Evolutionary conservation across 768 basidiomycete species (phyloP).

Genomic region (Symmetrospora coprosmae): DNA sequence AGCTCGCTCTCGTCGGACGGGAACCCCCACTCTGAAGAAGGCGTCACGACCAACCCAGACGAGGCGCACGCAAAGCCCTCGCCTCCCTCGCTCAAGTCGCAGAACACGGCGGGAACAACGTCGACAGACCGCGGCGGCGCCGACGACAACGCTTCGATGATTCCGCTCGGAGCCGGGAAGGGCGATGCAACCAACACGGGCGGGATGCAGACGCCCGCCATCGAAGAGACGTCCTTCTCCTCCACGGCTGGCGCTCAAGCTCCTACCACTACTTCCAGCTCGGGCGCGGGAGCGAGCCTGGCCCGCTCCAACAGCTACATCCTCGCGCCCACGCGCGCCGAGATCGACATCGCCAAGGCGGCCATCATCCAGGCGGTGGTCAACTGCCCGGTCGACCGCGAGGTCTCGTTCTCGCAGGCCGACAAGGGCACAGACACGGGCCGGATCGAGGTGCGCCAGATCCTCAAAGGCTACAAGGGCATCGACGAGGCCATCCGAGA

Average conservation of each 20-base stretch:
- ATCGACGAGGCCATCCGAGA: background rate
- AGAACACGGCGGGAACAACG: background rate
- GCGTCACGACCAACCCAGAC: constrained; percentile 8
- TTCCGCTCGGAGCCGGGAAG: background rate
- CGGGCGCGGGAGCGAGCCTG: too few species aligned
- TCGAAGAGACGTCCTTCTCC: too few species aligned
- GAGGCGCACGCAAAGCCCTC: constrained; percentile 7
- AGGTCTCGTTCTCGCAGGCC: background rate
- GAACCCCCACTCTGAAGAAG: too few species aligned
- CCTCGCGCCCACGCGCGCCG: background rate
- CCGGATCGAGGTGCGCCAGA: background rate
- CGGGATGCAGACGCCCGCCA: background rate
- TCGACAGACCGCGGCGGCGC: background rate
- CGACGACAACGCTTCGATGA: constrained; percentile 15
- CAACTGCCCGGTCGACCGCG: background rate
- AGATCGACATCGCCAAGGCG: background rate
- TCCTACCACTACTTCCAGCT: background rate
- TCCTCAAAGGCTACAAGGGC: background rate
- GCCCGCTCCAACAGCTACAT: too few species aligned
- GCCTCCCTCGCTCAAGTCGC: background rate
- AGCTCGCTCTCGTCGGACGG: too few species aligned
- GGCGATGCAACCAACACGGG: background rate
- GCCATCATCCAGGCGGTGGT: constrained; percentile 6
- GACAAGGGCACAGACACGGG: background rate
- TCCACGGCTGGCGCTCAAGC: background rate